Percentiles rank a stretch among this genome's conserved stretches.
These are phyloP conservation scores for Pterocarpus macrocarpus DNA, from an alignment of 306 rosid species.

Conservation along the genomic window DNA sequence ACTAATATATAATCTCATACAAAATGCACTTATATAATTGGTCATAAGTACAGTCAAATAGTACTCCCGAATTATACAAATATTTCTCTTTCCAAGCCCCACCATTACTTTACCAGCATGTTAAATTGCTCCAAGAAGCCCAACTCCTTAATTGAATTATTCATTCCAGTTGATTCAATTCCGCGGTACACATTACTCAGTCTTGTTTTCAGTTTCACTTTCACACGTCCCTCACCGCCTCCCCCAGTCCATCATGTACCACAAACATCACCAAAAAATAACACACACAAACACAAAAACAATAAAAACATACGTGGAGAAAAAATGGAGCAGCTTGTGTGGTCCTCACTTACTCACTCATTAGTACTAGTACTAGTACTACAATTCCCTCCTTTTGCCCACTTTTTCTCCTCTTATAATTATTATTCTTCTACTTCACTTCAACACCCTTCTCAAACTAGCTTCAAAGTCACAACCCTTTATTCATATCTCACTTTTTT, in stretches of 20 bases:
- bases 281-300: not conserved
- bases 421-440: not conserved
- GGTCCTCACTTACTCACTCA: slow-evolving; percentile 57
- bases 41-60: too few species aligned
- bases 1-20: too few species aligned
- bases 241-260: slow-evolving; percentile 28
- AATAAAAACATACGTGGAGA: not conserved
- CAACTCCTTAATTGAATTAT: too few species aligned
- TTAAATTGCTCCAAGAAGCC: not conserved
- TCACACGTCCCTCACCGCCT: not conserved
- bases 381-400: not conserved
- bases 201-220: slow-evolving; percentile 1
- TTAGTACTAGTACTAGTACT: not conserved
- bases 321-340: slow-evolving; percentile 50
- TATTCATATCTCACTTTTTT: not conserved
- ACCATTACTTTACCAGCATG: not conserved
- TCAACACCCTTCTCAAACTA: slow-evolving; percentile 8
- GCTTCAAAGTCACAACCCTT: slow-evolving; percentile 31
- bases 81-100: not conserved
- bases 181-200: not conserved
- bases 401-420: not conserved
- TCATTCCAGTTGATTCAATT: not conserved
- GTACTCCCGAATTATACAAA: too few species aligned
- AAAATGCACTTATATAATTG: too few species aligned
- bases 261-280: not conserved